Evolutionary conservation across 2,329 filamentous ascomycete genomes (phyloP).

Genomic region (Colletotrichum horii): DNA sequence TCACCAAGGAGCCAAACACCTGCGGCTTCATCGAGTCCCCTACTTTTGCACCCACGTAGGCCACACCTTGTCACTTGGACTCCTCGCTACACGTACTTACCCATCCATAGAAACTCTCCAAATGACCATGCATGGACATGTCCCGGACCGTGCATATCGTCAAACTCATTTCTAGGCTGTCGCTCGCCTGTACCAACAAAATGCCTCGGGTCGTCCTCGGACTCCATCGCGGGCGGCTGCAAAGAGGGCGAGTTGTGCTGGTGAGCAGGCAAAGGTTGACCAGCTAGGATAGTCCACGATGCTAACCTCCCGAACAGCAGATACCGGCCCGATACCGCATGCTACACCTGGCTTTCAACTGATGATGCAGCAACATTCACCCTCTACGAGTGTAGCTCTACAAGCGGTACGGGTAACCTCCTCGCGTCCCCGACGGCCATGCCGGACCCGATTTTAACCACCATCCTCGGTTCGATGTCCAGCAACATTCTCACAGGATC

Average conservation of each 20-base stretch:
- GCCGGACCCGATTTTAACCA: background rate
- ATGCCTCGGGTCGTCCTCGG: background rate
- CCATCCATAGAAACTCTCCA: background rate
- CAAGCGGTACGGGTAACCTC: background rate
- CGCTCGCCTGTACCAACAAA: background rate
- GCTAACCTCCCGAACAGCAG: background rate
- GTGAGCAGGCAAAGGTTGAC: background rate
- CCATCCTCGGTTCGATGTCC: background rate
- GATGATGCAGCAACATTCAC: background rate
- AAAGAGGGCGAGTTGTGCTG: background rate
- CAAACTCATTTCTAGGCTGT: background rate
- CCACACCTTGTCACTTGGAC: rapidly evolving
- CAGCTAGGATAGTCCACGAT: rapidly evolving
- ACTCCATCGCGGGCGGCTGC: background rate
- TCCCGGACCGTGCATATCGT: background rate
- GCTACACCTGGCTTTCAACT: background rate
- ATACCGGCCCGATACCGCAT: background rate
- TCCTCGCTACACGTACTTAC: background rate
- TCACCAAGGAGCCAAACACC: background rate
- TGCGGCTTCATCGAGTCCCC: background rate
- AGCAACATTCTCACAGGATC: background rate
- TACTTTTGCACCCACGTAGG: background rate
- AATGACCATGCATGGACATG: background rate
- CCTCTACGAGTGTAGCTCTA: background rate
- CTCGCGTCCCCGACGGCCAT: background rate